Evolutionary conservation across 352 stramenopile species (phyloP), one percentile per base, ranked within the genome.

Genomic region (Globisporangium radiosum): DNA sequence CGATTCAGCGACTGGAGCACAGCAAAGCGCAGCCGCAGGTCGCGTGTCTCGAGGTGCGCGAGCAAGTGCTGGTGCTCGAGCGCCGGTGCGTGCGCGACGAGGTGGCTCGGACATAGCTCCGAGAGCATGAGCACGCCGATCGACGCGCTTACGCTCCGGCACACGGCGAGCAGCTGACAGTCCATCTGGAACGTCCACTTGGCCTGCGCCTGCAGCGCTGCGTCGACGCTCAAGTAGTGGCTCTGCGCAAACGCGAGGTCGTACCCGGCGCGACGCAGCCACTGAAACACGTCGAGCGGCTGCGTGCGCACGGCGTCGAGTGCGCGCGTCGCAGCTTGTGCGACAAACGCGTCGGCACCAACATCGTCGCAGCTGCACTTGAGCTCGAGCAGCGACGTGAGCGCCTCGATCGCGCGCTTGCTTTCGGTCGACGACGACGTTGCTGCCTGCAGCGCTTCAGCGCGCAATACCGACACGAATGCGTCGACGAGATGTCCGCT

Each of bases 131-230:
- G 65, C 13, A 92, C 64, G 42, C 83, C 83, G 40, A 88, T 67
- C 8, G 57, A 71, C 14, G 71, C 65, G 42, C 80, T 82, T 15
- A 84, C 44, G 19, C 72, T 57, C 19, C 68, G 70, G 38, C 65
- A 72, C 36, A 84, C 58, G 13, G 66, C 59, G 49, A 92, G 78
- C 38, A 92, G 60, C 56, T 90, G 79, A 33, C 73, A 76, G 64
- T 92, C 82, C 82, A 92, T 92, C 19, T 72, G 66, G 54, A 85
- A 67, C 14, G 78, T 87, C 82, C 82, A 92, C 62, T 87, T 85
- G 11, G 51, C 56, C 63, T 90, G 78, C 13, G 76, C 69, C 38
- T 69, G 57, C 14, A 78, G 54, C 7, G 80, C 79, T 38, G 58
- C 64, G 39, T 88, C 73, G 15, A 71, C 19, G 0, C 72, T 76